Base-by-base conservation (phyloP, 1,284 basidiomycete genomes). In the Entoloma clypeatum region DNA sequence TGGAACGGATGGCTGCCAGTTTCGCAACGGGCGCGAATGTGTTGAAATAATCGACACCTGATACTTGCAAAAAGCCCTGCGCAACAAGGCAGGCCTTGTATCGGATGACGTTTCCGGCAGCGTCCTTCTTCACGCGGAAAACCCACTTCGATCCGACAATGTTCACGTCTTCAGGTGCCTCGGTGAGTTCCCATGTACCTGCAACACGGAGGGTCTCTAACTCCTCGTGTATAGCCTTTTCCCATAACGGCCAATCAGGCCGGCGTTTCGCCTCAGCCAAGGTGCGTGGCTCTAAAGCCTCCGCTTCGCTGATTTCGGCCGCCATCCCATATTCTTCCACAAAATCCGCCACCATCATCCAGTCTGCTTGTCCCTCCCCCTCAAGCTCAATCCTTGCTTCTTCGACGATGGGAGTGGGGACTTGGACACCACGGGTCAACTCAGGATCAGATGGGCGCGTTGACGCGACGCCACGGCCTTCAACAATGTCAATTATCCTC, bases 11-110 rank as follows among this genome's bases (percentile, higher is more conserved):
- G 0, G 65, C 61, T 0, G 58, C 39, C 3, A 65, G 54, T 9
- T 58, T 53, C 5, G 61, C 61, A 0, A 71, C 59, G 0, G 69
- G 71, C 1, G 67, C 53, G 38, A 57, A 71, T 0, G 64, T 71
- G 23, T 73, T 55, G 14, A 62, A 58, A 45, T 66, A 75, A 44
- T 61, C 42, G 5, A 46, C 11, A 1, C 43, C 41, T 3, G 27
- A 36, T 0, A 43, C 37, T 14, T 42, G 42, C 31, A 41, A 47
- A 34, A 48, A 55, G 3, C 55, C 53, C 30, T 51, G 46, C 0
- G 42, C 54, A 4, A 50, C 40, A 11, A 49, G 41, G 8, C 31
- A 17, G 0, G 44, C 43, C 21, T 46, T 46, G 27, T 37, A 39
- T 2, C 21, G 11, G 4, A 39, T 13, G 6, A 44, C 22, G 17